Base-by-base conservation (phyloP, 352 stramenopile genomes). In the Globisporangium mamillatum region DNA sequence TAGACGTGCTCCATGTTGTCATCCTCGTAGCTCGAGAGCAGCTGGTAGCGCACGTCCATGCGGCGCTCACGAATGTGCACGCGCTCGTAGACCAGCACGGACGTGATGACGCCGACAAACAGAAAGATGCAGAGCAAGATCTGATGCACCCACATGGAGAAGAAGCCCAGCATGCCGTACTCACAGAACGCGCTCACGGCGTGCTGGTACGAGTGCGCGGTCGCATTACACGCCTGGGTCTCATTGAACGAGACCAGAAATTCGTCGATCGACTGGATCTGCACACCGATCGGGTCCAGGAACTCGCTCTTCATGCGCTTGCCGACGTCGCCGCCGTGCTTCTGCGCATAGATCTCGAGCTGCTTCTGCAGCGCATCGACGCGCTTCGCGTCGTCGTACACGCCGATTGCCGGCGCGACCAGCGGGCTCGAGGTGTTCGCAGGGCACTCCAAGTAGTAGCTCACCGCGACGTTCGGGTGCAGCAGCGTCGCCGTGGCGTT, bases 61-160 rank as follows among this genome's bases (percentile, higher is more conserved):
- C 75, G 75, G 38, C 83, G 56, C 71, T 94, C 80, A 38, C 81
- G 79, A 18, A 86, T 78, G 66, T 92, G 79, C 52, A 93, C 82
- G 61, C 83, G 80, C 74, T 94, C 80, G 75, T 92, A 94, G 16
- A 93, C 83, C 34, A 92, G 72, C 61, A 93, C 85, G 14, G 82
- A 82, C 46, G 84, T 79, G 50, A 93, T 63, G 56, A 93, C 78
- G 69, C 80, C 82, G 57, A 91, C 78, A 66, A 93, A 92, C 3
- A 94, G 72, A 36, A 91, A 77, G n/a, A 90, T 59, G 60, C 87
- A 94, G 12, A 94, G 66, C 61, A 92, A 63, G 41, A 94, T 83
- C 77, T 94, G 87, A 65, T 94, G 87, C 57, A 91, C 79, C 87
- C 87, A 94, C 83, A 94, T 90, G 16, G 84, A 91, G 62, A 92